phyloP scores from a whole-genome alignment of 2,329 filamentous ascomycete genomes.

The Cytospora piceae region DNA sequence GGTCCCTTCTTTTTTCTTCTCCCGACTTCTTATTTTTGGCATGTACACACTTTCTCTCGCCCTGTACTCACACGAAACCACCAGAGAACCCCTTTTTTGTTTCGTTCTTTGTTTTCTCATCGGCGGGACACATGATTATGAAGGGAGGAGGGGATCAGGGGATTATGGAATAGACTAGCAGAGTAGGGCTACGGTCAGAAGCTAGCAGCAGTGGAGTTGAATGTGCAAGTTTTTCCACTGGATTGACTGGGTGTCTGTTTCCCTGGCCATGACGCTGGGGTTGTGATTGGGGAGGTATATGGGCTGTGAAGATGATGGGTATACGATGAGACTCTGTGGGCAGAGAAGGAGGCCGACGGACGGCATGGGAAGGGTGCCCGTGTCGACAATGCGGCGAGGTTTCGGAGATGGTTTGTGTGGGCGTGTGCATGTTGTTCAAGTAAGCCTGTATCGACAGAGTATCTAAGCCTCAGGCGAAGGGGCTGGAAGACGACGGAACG shows the following conservation, averaged over 20 bases:
- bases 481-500: no score
- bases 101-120: background rate
- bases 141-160: constrained; percentile 1
- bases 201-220: constrained; percentile 19
- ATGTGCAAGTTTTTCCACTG: background rate
- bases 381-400: no score
- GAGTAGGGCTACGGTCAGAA: constrained; percentile 10
- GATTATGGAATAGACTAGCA: constrained; percentile 24
- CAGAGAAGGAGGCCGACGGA: no score
- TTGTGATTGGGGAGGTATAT: background rate
- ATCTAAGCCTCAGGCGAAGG: no score
- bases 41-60: constrained; percentile 6
- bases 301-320: no score
- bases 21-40: background rate
- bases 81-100: no score
- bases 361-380: no score
- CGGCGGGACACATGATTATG: constrained; percentile 11
- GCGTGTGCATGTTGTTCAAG: no score
- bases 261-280: background rate
- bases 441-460: no score
- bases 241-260: background rate
- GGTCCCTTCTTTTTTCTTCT: background rate
- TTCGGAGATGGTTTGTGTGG: no score
- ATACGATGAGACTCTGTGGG: no score
- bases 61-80: background rate